Conservation (phyloP, 1,139 yeast genomes). For the Candida sanyaensis region DNA sequence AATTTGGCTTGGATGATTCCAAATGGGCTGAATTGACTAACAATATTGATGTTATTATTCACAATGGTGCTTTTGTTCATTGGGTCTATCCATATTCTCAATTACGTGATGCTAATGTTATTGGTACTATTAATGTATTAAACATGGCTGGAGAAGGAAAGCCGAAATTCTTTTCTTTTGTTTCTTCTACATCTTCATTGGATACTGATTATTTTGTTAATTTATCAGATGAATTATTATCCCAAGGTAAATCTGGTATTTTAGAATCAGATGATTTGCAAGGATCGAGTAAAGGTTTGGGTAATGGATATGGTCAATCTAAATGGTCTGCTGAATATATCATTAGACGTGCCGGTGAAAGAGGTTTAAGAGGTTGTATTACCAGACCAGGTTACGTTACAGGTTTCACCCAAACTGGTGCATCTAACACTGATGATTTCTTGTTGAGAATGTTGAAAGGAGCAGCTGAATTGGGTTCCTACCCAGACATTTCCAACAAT, state of each 20-base stretch:
- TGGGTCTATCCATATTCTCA: constrained; percentile 97
- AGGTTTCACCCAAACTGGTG: constrained; percentile 81
- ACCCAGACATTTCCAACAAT: constrained; percentile 82
- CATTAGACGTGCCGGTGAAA: constrained; percentile 80
- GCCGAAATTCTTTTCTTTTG: constrained; percentile 85
- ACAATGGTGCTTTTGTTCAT: constrained; percentile 97
- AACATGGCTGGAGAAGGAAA: constrained; percentile 79
- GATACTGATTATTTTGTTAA: constrained; percentile 82
- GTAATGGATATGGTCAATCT: constrained; percentile 94
- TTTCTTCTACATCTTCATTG: constrained; percentile 90
- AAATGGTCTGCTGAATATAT: constrained; percentile 97
- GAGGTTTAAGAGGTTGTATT: constrained; percentile 86
- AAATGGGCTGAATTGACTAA: constrained; percentile 61
- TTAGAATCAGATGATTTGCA: constrained; percentile 78
- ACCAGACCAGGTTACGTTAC: constrained; percentile 96
- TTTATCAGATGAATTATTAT: constrained; percentile 68
- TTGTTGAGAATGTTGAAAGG: constrained; percentile 93
- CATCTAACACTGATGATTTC: constrained; percentile 96
- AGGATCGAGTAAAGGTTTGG: constrained; percentile 81
- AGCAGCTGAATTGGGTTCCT: constrained; percentile 79
- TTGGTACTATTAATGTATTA: constrained; percentile 84
- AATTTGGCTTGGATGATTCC: constrained; percentile 66
- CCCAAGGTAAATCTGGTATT: constrained; percentile 70
- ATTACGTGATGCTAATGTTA: constrained; percentile 89
- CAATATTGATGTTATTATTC: constrained; percentile 78